Evolutionary conservation across 306 rosid genomes (phyloP).

Genomic region (Prinsepia uniflora): DNA sequence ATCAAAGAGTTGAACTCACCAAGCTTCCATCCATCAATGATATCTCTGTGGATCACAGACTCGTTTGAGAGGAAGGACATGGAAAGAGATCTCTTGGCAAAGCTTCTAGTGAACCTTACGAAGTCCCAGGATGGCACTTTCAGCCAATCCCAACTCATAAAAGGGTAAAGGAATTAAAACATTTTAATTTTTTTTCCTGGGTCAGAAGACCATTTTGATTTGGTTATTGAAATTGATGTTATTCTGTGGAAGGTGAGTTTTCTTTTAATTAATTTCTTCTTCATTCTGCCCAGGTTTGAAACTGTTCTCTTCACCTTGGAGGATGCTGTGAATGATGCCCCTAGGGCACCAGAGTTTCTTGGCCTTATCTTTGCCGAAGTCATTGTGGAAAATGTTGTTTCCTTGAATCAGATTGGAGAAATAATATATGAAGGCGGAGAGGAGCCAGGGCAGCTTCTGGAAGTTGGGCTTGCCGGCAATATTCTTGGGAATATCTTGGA

Average conservation of each 20-base stretch:
- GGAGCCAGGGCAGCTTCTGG: conserved; percentile 56
- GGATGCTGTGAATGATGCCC: conserved; percentile 85
- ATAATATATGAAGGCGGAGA: conserved; percentile 68
- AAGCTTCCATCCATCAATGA: conserved; percentile 75
- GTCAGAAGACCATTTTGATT: background rate
- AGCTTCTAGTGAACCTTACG: conserved; percentile 57
- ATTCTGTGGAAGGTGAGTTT: background rate
- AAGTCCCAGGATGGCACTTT: conserved; percentile 48
- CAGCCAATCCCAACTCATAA: conserved; percentile 53
- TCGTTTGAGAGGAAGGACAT: conserved; percentile 78
- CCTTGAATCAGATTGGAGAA: conserved; percentile 57
- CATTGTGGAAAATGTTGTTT: conserved; percentile 46
- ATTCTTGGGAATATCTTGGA: conserved; percentile 72
- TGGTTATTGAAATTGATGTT: background rate
- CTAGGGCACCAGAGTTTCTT: conserved; percentile 78
- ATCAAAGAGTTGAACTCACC: conserved; percentile 74
- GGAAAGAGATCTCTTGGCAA: conserved; percentile 69
- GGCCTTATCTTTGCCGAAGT: conserved; percentile 54
- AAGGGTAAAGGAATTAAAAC: conserved; percentile 49
- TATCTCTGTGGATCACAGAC: conserved; percentile 75
- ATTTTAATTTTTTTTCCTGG: no score
- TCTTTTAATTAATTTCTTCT: background rate
- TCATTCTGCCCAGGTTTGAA: conserved; percentile 51
- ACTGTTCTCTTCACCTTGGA: conserved; percentile 58
- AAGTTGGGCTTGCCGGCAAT: conserved; percentile 71